A percentile compares a stretch with the other conserved stretches of the same genome.
These are phyloP conservation scores for Salix udensis DNA, from an alignment of 345 rosid species.

Conservation along the genomic window DNA sequence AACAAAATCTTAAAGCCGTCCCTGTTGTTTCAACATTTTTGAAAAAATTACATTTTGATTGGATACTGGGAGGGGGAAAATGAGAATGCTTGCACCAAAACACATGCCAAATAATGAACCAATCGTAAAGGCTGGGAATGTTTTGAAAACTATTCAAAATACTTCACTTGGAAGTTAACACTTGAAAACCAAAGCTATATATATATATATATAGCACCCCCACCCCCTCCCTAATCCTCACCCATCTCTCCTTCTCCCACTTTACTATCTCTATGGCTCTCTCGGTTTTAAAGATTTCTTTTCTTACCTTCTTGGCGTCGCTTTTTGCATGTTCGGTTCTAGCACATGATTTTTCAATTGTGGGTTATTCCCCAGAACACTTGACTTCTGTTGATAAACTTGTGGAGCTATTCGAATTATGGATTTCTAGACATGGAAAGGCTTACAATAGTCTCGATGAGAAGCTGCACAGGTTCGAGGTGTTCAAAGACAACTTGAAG, in stretches of 20 bases:
- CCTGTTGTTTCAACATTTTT: constrained; percentile 87
- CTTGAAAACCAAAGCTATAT: constrained; percentile 22
- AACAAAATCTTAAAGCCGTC: constrained; percentile 90
- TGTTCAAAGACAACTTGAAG: constrained; percentile 66
- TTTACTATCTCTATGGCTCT: constrained; percentile 25
- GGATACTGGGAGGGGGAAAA: not conserved
- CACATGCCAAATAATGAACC: constrained; percentile 30
- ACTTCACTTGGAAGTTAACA: constrained; percentile 58
- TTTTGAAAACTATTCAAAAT: constrained; percentile 15
- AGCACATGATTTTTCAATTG: constrained; percentile 67
- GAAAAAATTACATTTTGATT: not conserved
- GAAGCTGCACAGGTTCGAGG: constrained; percentile 58
- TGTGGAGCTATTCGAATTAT: constrained; percentile 59
- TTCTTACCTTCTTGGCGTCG: constrained; percentile 36
- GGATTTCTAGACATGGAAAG: constrained; percentile 69
- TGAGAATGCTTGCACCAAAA: constrained; percentile 35
- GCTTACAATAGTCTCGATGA: constrained; percentile 56
- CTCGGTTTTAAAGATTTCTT: constrained; percentile 22
- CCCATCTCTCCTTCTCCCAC: constrained; percentile 14
- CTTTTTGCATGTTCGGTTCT: constrained; percentile 32
- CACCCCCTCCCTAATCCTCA: constrained; percentile 11
- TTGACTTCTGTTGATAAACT: constrained; percentile 52
- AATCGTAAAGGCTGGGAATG: constrained; percentile 43
- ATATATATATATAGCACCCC: constrained; percentile 22
- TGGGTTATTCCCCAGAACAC: constrained; percentile 65